Conservation (phyloP, 2,329 filamentous ascomycete species). For the Aureobasidium pullulans region DNA sequence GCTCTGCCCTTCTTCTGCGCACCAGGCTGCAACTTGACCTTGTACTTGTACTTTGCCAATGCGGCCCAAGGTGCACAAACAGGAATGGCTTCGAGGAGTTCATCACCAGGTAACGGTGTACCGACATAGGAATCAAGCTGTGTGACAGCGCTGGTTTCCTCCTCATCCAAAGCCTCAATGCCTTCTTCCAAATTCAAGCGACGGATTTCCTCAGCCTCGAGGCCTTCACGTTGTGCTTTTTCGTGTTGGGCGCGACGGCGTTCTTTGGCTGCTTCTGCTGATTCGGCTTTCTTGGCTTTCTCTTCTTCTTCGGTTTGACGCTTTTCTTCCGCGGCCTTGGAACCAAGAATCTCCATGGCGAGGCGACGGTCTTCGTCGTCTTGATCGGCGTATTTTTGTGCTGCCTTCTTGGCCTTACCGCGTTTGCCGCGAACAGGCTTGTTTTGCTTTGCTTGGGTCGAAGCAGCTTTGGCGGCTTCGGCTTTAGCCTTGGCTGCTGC, state of each 20-base stretch:
- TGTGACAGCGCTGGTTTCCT: slow-evolving; percentile 37
- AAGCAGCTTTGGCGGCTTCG: slow-evolving; percentile 15
- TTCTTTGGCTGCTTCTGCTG: slow-evolving; percentile 56
- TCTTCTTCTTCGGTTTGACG: slow-evolving; percentile 54
- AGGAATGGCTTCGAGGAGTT: slow-evolving; percentile 61
- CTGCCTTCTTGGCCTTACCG: slow-evolving; percentile 78
- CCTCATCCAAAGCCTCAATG: slow-evolving; percentile 29
- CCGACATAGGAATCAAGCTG: slow-evolving; percentile 68
- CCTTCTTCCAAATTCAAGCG: slow-evolving; percentile 54
- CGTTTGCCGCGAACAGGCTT: slow-evolving; percentile 60
- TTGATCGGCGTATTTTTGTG: slow-evolving; percentile 84
- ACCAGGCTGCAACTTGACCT: slow-evolving; percentile 89
- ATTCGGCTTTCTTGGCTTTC: slow-evolving; percentile 59
- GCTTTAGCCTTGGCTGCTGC: slow-evolving; percentile 20
- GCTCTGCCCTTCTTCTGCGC: slow-evolving; percentile 89
- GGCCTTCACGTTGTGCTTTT: slow-evolving; percentile 65
- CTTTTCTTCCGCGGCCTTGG: slow-evolving; percentile 58
- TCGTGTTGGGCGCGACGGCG: slow-evolving; percentile 75
- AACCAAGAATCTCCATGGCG: slow-evolving; percentile 81
- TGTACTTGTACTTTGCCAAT: slow-evolving; percentile 73
- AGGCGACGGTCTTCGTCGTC: slow-evolving; percentile 86
- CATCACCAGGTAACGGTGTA: slow-evolving; percentile 70
- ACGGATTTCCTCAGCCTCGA: slow-evolving; percentile 65
- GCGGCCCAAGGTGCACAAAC: slow-evolving; percentile 59
- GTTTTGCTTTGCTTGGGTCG: slow-evolving; percentile 21